Conservation (phyloP, 2,329 filamentous ascomycete genomes). For the Exophiala phaeomuriformis region DNA sequence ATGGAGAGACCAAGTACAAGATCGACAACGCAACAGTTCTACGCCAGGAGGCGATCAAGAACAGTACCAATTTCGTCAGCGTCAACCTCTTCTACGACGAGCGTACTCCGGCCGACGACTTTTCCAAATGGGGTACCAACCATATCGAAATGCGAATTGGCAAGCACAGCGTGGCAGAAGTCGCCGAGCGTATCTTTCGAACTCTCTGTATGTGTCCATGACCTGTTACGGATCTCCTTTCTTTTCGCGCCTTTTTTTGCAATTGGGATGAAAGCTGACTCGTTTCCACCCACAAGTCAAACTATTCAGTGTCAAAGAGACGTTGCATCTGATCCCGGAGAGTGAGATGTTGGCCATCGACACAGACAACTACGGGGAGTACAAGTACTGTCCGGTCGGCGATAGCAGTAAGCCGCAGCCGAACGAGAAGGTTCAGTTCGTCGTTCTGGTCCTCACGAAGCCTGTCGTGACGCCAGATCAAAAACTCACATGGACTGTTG, state of each 20-base stretch:
- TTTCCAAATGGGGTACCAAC: constrained; percentile 16
- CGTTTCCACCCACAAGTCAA: constrained; percentile 11
- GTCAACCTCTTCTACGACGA: constrained; percentile 15
- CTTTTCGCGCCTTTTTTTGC: background rate
- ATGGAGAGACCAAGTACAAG: constrained; percentile 9
- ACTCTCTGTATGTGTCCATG: constrained; percentile 20
- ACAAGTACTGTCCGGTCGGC: constrained; percentile 21
- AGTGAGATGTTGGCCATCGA: constrained; percentile 19
- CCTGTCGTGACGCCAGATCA: constrained; percentile 17
- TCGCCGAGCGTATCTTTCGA: constrained; percentile 18
- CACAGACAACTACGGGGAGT: constrained; percentile 16
- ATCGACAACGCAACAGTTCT: constrained; percentile 9
- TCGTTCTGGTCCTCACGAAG: constrained; percentile 20
- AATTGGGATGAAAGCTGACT: background rate
- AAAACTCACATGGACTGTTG: constrained; percentile 21
- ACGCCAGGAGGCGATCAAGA: constrained; percentile 16
- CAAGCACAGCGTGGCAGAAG: constrained; percentile 7
- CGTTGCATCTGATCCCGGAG: constrained; percentile 22
- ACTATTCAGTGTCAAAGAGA: constrained; percentile 20
- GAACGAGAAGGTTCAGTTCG: constrained; percentile 25
- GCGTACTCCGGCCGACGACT: constrained; percentile 1
- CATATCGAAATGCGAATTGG: constrained; percentile 23
- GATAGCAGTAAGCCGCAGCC: constrained; percentile 11
- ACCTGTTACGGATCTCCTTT: background rate
- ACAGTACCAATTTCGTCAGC: constrained; percentile 21